A percentile compares a stretch with the other conserved stretches of the same genome.
phyloP scores from a whole-genome alignment of 495 filamentous ascomycete genomes.

The Talaromyces stipitatus region DNA sequence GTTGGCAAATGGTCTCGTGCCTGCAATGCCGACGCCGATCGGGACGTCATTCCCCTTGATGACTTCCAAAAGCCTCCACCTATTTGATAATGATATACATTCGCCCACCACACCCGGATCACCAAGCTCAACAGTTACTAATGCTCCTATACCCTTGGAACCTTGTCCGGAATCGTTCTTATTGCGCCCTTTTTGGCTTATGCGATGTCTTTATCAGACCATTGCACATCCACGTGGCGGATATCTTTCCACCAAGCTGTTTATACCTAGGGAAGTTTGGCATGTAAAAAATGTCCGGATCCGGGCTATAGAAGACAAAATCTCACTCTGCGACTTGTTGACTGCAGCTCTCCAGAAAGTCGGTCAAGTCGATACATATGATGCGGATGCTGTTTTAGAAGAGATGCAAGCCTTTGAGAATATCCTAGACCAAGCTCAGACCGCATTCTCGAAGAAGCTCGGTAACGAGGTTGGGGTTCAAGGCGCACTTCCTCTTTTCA shows the following conservation, averaged over 20 bases:
- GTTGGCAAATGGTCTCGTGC: slow-evolving; percentile 41
- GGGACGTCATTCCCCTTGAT: slow-evolving; percentile 46
- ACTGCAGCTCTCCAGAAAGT: slow-evolving; percentile 85
- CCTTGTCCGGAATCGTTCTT: slow-evolving; percentile 83
- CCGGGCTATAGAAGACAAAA: slow-evolving; percentile 85
- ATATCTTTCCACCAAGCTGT: slow-evolving; percentile 83
- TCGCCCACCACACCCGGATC: slow-evolving; percentile 60
- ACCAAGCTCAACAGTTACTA: slow-evolving; percentile 50
- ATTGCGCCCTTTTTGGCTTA: slow-evolving; percentile 91
- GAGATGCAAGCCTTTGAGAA: slow-evolving; percentile 92
- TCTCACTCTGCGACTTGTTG: slow-evolving; percentile 84
- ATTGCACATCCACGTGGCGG: slow-evolving; percentile 85
- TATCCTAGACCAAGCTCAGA: slow-evolving; percentile 79
- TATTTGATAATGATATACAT: slow-evolving; percentile 82
- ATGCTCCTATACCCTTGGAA: slow-evolving; percentile 70
- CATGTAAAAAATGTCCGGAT: slow-evolving; percentile 88
- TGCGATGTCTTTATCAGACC: slow-evolving; percentile 88
- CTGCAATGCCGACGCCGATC: slow-evolving; percentile 64
- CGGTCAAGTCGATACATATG: slow-evolving; percentile 72
- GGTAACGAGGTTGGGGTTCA: slow-evolving; percentile 85
- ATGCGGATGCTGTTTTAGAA: slow-evolving; percentile 84
- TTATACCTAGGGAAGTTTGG: slow-evolving; percentile 90
- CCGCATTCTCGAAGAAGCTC: slow-evolving; percentile 68
- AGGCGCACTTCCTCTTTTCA: slow-evolving; percentile 58
- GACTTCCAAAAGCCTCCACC: slow-evolving; percentile 60